phyloP scores from a whole-genome alignment of 2,329 filamentous ascomycete species.

The Aspergillus sp. region DNA sequence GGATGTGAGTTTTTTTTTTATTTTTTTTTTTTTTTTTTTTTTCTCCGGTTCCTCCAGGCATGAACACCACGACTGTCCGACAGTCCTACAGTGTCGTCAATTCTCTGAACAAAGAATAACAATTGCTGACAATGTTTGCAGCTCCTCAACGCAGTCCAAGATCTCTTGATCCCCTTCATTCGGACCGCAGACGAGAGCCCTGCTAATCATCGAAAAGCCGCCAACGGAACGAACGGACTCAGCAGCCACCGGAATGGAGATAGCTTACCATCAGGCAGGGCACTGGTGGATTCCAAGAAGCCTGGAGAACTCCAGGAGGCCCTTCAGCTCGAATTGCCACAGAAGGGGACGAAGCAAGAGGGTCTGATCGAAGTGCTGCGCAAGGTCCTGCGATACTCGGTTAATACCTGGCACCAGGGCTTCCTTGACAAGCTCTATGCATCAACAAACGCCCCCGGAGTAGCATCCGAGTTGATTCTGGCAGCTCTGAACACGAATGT shows the following conservation, averaged over 20 bases:
- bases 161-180: constrained; percentile 40
- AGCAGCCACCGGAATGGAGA: constrained; percentile 45
- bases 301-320: constrained; percentile 54
- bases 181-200: constrained; percentile 32
- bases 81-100: not conserved
- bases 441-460: constrained; percentile 78
- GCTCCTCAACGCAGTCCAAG: constrained; percentile 35
- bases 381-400: constrained; percentile 70
- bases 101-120: not conserved
- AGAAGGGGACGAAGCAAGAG: constrained; percentile 53
- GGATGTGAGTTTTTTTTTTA: constrained; percentile 26
- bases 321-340: constrained; percentile 45
- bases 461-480: constrained; percentile 76
- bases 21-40: constrained; percentile 7
- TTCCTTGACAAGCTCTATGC: constrained; percentile 94
- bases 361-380: constrained; percentile 65
- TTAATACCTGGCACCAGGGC: constrained; percentile 98
- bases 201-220: constrained; percentile 4
- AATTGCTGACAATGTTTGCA: constrained; percentile 7
- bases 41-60: too few relatives aligned
- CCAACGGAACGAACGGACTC: constrained; percentile 13
- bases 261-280: constrained; percentile 49
- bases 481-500: constrained; percentile 86
- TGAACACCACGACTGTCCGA: too few relatives aligned
- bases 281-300: constrained; percentile 55